These are phyloP conservation scores for Myxozyma vanderwaltii DNA, from an alignment of 805 yeast species.

Conservation along the genomic window DNA sequence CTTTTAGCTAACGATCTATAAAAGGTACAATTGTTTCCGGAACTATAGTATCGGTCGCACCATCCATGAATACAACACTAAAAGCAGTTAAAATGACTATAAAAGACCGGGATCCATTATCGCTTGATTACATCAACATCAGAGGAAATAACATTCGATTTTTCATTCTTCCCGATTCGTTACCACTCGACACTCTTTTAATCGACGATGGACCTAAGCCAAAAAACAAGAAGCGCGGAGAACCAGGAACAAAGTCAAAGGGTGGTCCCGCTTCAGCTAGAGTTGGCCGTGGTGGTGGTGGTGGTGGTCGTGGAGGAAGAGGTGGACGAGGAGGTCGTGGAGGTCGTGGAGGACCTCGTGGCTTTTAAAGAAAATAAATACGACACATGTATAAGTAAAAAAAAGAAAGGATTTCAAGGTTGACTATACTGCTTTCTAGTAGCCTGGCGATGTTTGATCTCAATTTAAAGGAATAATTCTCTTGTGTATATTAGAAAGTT, in stretches of 20 bases:
- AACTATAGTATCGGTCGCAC: conserved; percentile 79
- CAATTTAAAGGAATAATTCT: not conserved
- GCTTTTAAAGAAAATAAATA: conserved; percentile 18
- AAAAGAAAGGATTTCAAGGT: no score
- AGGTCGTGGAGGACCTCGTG: conserved; percentile 37
- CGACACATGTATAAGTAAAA: not conserved
- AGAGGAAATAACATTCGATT: conserved; percentile 89
- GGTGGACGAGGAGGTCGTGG: conserved; percentile 37
- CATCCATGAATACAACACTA: conserved; percentile 84
- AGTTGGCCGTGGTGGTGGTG: conserved; percentile 36
- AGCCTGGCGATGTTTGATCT: not conserved
- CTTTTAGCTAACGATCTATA: not conserved
- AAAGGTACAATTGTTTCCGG: conserved; percentile 76
- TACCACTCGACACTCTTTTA: conserved; percentile 59
- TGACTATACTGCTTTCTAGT: not conserved
- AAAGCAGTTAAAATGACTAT: conserved; percentile 79
- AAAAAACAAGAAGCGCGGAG: conserved; percentile 37
- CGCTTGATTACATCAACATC: conserved; percentile 75
- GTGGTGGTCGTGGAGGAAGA: conserved; percentile 38
- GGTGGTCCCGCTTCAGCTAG: conserved; percentile 35
- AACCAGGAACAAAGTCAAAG: conserved; percentile 33
- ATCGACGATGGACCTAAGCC: conserved; percentile 50
- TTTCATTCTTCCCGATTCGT: conserved; percentile 79
- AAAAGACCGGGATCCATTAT: conserved; percentile 65
- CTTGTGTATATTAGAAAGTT: conserved; percentile 4